Evolutionary conservation across 306 rosid genomes (phyloP), one percentile per base, ranked within the genome.

Genomic region (Cicer chorassanicum): DNA sequence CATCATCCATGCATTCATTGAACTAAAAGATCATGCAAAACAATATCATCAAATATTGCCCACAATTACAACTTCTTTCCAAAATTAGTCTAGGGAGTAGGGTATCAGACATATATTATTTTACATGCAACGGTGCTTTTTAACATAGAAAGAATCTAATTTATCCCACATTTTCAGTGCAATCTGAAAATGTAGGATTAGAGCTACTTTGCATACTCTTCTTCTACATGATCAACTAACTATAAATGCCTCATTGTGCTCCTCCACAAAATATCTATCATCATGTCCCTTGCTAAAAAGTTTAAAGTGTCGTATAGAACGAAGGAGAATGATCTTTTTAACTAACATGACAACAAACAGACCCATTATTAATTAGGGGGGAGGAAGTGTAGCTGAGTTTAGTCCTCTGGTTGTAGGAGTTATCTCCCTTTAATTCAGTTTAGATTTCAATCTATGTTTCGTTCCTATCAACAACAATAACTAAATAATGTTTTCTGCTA

Each of bases 61-160:
- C 65, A 48, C 67, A 76, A 76, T 9, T 5, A 65, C 6, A 13
- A 0, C 36, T 18, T 13, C 50, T 42, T 51, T 11, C 45, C 64
- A 71, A 38, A 36, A 45, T 19, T 9, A 24, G 59, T 61, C 53
- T 55, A 42, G 19, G 41, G 40, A 29, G 24, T 9, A 68, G 9
- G 50, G 51, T 21, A 75, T 42, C 60, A 51, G 36, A 75, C 65
- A 61, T 34, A 46, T 71, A 73, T 70, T 6, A 38, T 60, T 15
- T 75, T 62, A 53, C 54, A 81, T 38, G 74, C 69, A 76, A 71
- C 46, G 42, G 39, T 44, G 51, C 40, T 66, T 76, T 53, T 64
- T 36, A 62, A 40, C 59, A 3, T 70, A 75, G 48, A 75, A 50
- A 81, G 56, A 18, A 8, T 53, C 24, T 15, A 16, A 43, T 18